phyloP scores from a whole-genome alignment of 495 filamentous ascomycete genomes.

The Hypoxylon crocopeplum region DNA sequence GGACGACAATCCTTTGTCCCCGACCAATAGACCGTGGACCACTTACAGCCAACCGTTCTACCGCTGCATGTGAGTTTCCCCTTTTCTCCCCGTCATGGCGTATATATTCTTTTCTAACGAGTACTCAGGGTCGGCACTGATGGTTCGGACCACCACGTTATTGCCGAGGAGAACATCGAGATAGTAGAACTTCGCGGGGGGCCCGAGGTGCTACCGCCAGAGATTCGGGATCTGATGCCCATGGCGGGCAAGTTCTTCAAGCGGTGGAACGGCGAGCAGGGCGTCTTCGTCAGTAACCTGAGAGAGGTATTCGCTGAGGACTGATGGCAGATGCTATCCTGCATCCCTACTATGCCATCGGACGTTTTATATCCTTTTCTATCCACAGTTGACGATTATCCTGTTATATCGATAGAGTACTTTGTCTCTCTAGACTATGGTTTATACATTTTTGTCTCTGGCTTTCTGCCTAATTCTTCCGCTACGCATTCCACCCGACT shows the following conservation, averaged over 20 bases:
- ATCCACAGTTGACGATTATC: no score
- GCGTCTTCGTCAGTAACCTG: slow-evolving; percentile 85
- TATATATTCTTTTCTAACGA: slow-evolving; percentile 9
- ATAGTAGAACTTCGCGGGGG: slow-evolving; percentile 57
- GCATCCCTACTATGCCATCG: no score
- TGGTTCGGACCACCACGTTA: slow-evolving; percentile 65
- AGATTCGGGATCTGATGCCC: slow-evolving; percentile 59
- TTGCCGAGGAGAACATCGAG: slow-evolving; percentile 88
- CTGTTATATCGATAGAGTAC: no score
- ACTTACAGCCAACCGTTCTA: slow-evolving; percentile 42
- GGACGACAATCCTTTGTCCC: slow-evolving; percentile 20
- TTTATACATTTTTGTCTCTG: no score
- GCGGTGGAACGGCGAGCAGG: slow-evolving; percentile 72
- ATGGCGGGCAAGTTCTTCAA: slow-evolving; percentile 90
- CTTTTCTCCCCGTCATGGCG: slow-evolving; percentile 2
- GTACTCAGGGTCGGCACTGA: slow-evolving; percentile 67
- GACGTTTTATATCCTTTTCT: no score
- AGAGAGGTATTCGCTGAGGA: slow-evolving; percentile 86
- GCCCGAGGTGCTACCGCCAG: slow-evolving; percentile 43
- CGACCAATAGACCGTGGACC: slow-evolving; percentile 25
- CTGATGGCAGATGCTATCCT: slow-evolving; percentile 50
- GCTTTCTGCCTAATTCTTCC: no score
- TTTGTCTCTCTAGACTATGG: no score
- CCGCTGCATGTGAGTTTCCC: slow-evolving; percentile 44
- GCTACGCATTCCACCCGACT: no score